Evolutionary conservation across 345 rosid genomes (phyloP).

Genomic region (Populus euphratica): DNA sequence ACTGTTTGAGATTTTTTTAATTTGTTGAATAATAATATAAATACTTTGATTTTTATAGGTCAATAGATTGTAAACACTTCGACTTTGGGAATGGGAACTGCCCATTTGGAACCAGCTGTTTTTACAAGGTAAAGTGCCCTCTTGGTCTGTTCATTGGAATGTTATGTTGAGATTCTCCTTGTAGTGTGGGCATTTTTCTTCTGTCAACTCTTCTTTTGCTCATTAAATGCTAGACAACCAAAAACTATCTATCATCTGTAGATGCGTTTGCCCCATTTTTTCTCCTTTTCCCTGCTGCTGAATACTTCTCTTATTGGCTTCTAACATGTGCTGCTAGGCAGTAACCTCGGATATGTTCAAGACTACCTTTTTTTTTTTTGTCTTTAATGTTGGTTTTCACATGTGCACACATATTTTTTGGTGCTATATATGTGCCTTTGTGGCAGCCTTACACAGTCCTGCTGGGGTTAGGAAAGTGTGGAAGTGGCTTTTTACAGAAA

Average conservation of each 20-base stretch:
- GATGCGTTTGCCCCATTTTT: not conserved
- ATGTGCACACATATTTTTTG: not conserved
- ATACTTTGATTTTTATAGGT: constrained; percentile 36
- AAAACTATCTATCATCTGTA: not conserved
- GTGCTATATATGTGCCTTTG: not conserved
- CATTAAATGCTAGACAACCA: not conserved
- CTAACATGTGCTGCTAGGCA: not conserved
- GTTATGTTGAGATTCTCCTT: not conserved
- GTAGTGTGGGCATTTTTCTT: not conserved
- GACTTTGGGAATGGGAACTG: constrained; percentile 87
- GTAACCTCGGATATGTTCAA: not conserved
- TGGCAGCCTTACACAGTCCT: not conserved
- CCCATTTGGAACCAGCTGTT: constrained; percentile 95
- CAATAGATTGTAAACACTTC: constrained; percentile 90
- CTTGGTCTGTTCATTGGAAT: not conserved
- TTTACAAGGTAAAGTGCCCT: constrained; percentile 65
- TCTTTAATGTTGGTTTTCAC: not conserved
- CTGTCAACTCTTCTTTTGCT: not conserved
- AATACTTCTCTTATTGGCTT: not conserved
- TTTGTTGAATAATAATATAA: not conserved
- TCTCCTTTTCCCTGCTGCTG: not conserved
- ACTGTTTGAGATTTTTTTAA: not conserved
- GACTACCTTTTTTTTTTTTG: not conserved
- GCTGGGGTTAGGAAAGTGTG: not conserved
- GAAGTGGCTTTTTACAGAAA: not conserved